phyloP scores from a whole-genome alignment of 176 grass and related monocot species.

The Carex littledalei region DNA sequence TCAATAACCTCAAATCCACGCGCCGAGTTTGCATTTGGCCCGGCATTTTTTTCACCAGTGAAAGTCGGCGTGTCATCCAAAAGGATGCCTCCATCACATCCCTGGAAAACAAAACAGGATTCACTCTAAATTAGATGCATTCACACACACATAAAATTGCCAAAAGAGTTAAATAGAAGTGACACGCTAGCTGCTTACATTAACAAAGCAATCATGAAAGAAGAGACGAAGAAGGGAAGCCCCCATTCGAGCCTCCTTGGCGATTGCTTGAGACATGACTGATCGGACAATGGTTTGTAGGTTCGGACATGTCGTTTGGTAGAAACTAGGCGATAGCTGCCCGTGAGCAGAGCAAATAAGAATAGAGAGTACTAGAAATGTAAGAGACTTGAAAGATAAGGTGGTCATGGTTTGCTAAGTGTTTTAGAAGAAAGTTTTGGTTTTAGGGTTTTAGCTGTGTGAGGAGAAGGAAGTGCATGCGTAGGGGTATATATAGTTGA shows the following conservation, averaged over 20 bases:
- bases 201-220: conserved; percentile 80
- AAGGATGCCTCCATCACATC: conserved; percentile 57
- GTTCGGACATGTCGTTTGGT: conserved; percentile 38
- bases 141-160: no score
- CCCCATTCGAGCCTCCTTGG: conserved; percentile 38
- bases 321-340: conserved; percentile 44
- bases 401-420: conserved; percentile 13
- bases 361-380: conserved; percentile 24
- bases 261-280: conserved; percentile 17
- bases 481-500: background rate
- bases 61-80: conserved; percentile 38
- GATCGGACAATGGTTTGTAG: conserved; percentile 41
- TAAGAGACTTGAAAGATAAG: background rate
- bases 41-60: conserved; percentile 42
- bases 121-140: background rate
- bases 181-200: background rate
- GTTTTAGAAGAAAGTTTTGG: background rate
- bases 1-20: conserved; percentile 33
- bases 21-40: conserved; percentile 44
- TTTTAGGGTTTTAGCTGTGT: background rate
- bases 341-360: conserved; percentile 19
- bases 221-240: conserved; percentile 67
- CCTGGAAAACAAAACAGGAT: conserved; percentile 19
- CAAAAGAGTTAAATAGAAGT: background rate
- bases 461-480: background rate